Evolutionary conservation across 108 stramenopile genomes (phyloP).

Genomic region (Skeletonema potamos): DNA sequence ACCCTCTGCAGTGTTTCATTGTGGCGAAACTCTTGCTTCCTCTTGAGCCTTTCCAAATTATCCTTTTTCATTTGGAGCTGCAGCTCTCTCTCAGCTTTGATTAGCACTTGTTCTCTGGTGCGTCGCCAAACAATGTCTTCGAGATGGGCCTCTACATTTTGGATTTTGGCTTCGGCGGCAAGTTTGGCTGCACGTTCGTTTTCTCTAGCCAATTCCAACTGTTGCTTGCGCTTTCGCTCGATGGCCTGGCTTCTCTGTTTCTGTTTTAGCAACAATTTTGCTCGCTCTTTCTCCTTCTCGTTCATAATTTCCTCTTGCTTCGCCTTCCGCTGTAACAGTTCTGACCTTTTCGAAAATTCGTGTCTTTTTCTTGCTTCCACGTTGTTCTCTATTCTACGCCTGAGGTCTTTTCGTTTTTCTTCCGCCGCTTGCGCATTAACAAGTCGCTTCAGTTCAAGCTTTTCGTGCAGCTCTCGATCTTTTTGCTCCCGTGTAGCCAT

Average conservation of each 20-base stretch:
- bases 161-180: slow-evolving; percentile 3
- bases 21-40: background rate
- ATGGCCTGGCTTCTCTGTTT: slow-evolving; percentile 7
- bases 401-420: slow-evolving; percentile 12
- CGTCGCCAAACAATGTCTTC: background rate
- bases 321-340: slow-evolving; percentile 12
- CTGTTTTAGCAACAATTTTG: slow-evolving; percentile 1
- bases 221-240: slow-evolving; percentile 22
- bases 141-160: slow-evolving; percentile 5
- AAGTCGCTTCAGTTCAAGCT: slow-evolving; percentile 26
- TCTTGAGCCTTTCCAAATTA: slow-evolving; percentile 12
- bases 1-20: background rate
- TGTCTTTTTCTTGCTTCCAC: slow-evolving; percentile 8
- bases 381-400: slow-evolving; percentile 13
- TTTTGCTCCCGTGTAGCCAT: slow-evolving; percentile 8
- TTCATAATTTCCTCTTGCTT: slow-evolving; percentile 13
- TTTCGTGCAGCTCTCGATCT: slow-evolving; percentile 19
- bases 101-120: slow-evolving; percentile 9
- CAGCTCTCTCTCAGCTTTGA: slow-evolving; percentile 11
- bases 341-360: slow-evolving; percentile 8
- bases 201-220: slow-evolving; percentile 9
- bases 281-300: slow-evolving; percentile 1
- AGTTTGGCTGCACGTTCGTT: slow-evolving; percentile 19
- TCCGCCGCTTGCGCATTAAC: slow-evolving; percentile 34
- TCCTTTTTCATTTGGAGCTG: slow-evolving; percentile 13